A percentile compares a stretch with the other conserved stretches of the same genome.
Conservation (phyloP, 768 basidiomycete genomes). For the Cystobasidium onofrii region DNA sequence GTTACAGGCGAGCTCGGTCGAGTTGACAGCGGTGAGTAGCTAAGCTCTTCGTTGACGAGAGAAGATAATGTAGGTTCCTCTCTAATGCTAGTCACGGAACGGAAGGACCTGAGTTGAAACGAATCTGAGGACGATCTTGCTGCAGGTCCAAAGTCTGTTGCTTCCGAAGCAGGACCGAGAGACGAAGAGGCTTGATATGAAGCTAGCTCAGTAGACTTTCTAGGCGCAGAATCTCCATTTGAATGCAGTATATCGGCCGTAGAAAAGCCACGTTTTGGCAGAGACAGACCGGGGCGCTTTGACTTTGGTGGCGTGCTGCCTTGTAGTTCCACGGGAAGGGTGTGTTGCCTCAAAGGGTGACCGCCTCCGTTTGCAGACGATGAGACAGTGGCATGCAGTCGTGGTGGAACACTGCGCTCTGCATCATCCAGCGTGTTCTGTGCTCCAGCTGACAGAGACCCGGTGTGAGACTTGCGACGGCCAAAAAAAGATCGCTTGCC, state of each 20-base stretch:
- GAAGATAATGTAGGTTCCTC: conserved; percentile 24
- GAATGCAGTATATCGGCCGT: not conserved
- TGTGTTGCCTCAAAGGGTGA: conserved; percentile 24
- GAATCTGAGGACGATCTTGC: conserved; percentile 18
- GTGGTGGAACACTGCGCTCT: not conserved
- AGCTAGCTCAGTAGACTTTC: not conserved
- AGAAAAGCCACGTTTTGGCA: not conserved
- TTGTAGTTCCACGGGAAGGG: conserved; percentile 8
- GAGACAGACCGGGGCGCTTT: conserved; percentile 9
- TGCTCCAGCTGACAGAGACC: not conserved
- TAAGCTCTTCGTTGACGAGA: conserved; percentile 6
- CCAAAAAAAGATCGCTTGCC: conserved; percentile 12
- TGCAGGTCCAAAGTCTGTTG: not conserved
- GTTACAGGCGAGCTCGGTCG: conserved; percentile 18
- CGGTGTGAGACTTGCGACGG: not conserved
- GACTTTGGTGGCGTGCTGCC: not conserved
- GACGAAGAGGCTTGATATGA: not conserved
- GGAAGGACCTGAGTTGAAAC: conserved; percentile 23
- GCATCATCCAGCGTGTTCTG: not conserved
- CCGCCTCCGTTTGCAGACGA: not conserved
- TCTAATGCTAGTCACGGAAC: conserved; percentile 14
- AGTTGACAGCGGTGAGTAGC: not conserved
- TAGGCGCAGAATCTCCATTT: not conserved
- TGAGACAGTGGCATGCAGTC: not conserved
- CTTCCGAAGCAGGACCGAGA: not conserved